A percentile compares a stretch with the other conserved stretches of the same genome.
phyloP scores from a whole-genome alignment of 768 basidiomycete species.

The Suillus americanus region DNA sequence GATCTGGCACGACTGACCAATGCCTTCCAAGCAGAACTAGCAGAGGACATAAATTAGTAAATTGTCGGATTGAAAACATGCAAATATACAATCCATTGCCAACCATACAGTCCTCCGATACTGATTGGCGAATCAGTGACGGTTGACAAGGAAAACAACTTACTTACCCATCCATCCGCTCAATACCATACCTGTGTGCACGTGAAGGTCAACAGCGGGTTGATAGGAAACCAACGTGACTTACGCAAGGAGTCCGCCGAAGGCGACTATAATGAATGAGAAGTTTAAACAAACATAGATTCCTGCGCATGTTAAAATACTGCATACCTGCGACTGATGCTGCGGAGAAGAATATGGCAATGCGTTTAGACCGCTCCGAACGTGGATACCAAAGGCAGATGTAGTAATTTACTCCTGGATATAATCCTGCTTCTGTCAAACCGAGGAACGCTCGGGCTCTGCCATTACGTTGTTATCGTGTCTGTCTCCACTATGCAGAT shows the following conservation, averaged over 20 bases:
- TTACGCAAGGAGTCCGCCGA: conserved; percentile 49
- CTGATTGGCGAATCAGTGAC: neutral
- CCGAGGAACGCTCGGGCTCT: conserved; percentile 47
- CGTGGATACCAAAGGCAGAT: conserved; percentile 62
- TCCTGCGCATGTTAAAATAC: neutral
- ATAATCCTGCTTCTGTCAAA: conserved; percentile 46
- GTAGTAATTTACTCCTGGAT: conserved; percentile 41
- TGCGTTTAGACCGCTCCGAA: conserved; percentile 53
- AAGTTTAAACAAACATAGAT: neutral
- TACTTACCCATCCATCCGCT: conserved; percentile 35
- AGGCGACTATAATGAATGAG: conserved; percentile 30
- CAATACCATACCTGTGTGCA: conserved; percentile 33
- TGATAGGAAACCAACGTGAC: conserved; percentile 11
- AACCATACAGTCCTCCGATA: conserved; percentile 31
- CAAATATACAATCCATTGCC: conserved; percentile 37
- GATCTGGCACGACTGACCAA: conserved; percentile 16
- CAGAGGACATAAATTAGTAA: neutral
- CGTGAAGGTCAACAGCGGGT: neutral
- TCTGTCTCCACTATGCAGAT: neutral
- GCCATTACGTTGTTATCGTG: neutral
- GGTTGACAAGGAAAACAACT: conserved; percentile 17
- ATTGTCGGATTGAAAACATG: neutral
- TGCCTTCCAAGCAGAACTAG: conserved; percentile 34
- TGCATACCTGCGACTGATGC: conserved; percentile 50
- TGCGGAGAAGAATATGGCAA: conserved; percentile 64